Evolutionary conservation across 306 rosid species (phyloP).

Genomic region (Cucurbita moschata): DNA sequence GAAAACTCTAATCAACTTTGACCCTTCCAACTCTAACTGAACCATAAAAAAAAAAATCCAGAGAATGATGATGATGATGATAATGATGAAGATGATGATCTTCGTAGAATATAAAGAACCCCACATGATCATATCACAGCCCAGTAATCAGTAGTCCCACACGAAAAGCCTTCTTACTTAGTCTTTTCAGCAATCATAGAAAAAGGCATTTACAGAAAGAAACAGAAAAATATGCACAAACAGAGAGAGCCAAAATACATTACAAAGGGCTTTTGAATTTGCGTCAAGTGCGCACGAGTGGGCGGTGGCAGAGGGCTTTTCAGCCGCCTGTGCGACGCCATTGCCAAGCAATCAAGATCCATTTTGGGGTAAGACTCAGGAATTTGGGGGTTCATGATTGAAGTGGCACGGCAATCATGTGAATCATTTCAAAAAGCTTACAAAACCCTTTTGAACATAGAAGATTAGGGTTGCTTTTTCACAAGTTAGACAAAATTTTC

Average conservation of each 20-base stretch:
- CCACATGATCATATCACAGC: not conserved
- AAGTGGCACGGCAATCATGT: not conserved
- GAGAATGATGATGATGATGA: not conserved
- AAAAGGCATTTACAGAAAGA: not conserved
- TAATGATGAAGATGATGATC: not conserved
- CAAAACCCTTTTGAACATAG: not conserved
- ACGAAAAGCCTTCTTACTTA: not conserved
- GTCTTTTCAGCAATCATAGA: conserved; percentile 3
- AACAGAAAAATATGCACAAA: not conserved
- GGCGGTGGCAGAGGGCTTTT: not conserved
- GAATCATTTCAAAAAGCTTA: not conserved
- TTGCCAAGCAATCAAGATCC: not conserved
- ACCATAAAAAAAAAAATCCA: not conserved
- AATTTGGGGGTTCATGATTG: not conserved
- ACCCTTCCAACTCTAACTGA: not conserved
- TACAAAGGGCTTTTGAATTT: not conserved
- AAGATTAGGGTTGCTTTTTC: not conserved
- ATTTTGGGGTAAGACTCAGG: not conserved
- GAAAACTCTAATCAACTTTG: not conserved
- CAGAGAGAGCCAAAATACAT: too few species aligned
- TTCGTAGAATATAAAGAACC: not conserved
- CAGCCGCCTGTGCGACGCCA: not conserved
- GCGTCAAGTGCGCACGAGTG: not conserved
- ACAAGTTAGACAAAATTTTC: not conserved
- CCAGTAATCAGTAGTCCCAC: conserved; percentile 6